Evolutionary conservation across 441 rosid genomes (phyloP).

Genomic region (Syzygium malaccense): DNA sequence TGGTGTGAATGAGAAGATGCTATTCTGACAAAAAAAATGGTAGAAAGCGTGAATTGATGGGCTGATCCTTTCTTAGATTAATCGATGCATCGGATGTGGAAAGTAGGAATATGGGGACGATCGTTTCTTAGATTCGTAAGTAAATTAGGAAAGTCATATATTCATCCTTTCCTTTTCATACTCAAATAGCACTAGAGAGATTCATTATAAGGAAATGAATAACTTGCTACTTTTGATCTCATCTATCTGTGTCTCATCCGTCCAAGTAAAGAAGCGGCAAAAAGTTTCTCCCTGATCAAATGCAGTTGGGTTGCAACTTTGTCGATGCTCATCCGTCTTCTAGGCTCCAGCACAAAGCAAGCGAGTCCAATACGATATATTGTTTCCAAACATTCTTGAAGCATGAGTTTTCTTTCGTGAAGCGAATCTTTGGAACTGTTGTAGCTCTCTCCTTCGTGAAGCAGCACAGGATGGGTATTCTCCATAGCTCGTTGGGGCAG

Average conservation of each 20-base stretch:
- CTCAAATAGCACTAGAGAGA: neutral
- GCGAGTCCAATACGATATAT: neutral
- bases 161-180: neutral
- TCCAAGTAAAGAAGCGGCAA: neutral
- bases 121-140: neutral
- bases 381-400: neutral
- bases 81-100: too few relatives aligned
- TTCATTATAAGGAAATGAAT: too few relatives aligned
- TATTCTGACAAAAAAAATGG: neutral
- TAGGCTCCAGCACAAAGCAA: neutral
- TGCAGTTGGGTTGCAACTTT: fast-evolving
- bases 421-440: neutral
- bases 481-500: neutral
- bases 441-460: neutral
- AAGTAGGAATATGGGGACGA: neutral
- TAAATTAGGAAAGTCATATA: fast-evolving
- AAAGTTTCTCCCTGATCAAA: neutral
- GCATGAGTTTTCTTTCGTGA: neutral
- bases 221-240: fast-evolving
- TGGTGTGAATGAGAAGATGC: neutral
- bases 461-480: neutral
- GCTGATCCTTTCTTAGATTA: neutral
- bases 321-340: neutral
- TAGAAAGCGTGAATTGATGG: neutral
- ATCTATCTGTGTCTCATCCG: neutral